A percentile compares a stretch with the other conserved stretches of the same genome.
phyloP scores from a whole-genome alignment of 2,329 filamentous ascomycete species.

The Talaromyces amestolkiae region DNA sequence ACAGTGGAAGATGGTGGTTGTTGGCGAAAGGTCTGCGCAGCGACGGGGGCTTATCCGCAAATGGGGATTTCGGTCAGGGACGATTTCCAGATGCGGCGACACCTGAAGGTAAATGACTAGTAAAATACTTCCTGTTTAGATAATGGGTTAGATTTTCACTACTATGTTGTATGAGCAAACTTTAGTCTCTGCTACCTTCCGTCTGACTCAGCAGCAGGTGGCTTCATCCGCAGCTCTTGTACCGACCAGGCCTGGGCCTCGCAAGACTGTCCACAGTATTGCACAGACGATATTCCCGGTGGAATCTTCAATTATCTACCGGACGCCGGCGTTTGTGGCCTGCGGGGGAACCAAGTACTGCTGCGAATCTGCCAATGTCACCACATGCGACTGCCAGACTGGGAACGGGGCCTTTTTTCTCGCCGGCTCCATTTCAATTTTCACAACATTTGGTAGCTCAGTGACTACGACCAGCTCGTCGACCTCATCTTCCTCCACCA shows the following conservation, averaged over 20 bases:
- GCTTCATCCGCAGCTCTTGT: not conserved
- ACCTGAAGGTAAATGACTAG: too few relatives aligned
- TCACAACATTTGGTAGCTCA: conserved; percentile 2
- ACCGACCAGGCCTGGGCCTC: not conserved
- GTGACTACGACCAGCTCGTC: not conserved
- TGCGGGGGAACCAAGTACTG: not conserved
- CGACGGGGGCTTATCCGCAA: too few relatives aligned
- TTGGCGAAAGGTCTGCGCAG: too few relatives aligned
- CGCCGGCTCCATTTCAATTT: not conserved
- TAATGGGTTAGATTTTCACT: not conserved
- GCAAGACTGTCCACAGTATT: conserved; percentile 4
- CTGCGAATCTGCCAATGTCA: conserved; percentile 2
- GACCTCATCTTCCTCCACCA: not conserved
- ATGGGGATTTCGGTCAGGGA: too few relatives aligned
- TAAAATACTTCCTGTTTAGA: not conserved
- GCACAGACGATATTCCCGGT: not conserved
- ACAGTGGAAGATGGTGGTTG: too few relatives aligned
- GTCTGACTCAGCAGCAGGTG: conserved; percentile 2
- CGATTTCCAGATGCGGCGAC: too few relatives aligned
- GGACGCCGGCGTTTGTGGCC: conserved; percentile 1
- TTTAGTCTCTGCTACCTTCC: conserved; percentile 3
- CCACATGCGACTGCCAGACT: conserved; percentile 2
- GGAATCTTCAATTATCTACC: not conserved
- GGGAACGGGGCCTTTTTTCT: not conserved
- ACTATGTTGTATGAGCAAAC: not conserved